A percentile compares a stretch with the other conserved stretches of the same genome.
These are phyloP conservation scores for Kwoniella shandongensis DNA, from an alignment of 768 basidiomycete species.

Conservation along the genomic window DNA sequence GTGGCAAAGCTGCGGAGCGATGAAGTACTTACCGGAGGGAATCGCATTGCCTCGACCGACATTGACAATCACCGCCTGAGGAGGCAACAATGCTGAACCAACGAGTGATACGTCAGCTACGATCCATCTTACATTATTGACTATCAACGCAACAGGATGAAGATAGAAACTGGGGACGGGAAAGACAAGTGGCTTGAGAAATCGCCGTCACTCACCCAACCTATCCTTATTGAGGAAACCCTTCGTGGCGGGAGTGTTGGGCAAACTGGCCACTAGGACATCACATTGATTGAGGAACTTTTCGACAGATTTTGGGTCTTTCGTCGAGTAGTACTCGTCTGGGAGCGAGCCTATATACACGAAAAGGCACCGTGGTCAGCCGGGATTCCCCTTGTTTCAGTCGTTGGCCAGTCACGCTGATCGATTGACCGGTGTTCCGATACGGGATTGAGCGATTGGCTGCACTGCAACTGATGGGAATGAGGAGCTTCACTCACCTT, in stretches of 20 bases:
- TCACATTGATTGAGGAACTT: constrained; percentile 43
- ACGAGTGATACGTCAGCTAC: background rate
- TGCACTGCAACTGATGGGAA: no score
- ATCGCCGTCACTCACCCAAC: constrained; percentile 44
- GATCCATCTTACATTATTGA: no score
- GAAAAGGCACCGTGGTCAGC: background rate
- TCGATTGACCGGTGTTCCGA: no score
- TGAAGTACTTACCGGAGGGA: constrained; percentile 41
- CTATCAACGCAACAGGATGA: no score
- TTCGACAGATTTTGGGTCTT: constrained; percentile 31
- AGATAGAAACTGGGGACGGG: no score
- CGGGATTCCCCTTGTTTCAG: no score
- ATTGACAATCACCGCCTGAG: constrained; percentile 52
- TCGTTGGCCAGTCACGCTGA: no score
- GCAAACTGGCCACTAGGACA: constrained; percentile 47
- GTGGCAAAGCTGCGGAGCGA: no score
- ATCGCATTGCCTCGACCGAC: constrained; percentile 53
- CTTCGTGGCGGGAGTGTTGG: constrained; percentile 38
- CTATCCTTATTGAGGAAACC: constrained; percentile 38
- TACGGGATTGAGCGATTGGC: no score
- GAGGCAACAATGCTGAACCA: constrained; percentile 40
- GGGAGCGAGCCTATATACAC: constrained; percentile 41
- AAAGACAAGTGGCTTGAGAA: no score
- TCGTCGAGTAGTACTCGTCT: constrained; percentile 41
- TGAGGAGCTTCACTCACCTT: constrained; percentile 27